Evolutionary conservation across 78 protist species (phyloP).

Genomic region (Acrasis kona): DNA sequence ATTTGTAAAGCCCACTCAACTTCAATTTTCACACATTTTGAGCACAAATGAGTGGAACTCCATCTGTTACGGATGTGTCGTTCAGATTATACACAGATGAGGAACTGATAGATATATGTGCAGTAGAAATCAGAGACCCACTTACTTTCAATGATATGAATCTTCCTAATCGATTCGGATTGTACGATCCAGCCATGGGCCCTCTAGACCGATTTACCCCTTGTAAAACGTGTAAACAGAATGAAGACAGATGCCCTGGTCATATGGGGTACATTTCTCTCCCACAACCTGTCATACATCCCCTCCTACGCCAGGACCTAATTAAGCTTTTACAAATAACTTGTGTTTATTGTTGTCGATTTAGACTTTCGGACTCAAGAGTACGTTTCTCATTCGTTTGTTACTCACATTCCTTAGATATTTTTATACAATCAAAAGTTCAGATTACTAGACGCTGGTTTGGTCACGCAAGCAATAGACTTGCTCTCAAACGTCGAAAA

Average conservation of each 20-base stretch:
- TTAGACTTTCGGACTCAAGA: constrained; percentile 16
- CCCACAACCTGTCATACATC: constrained; percentile 71
- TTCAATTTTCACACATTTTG: no score
- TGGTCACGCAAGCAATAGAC: neutral
- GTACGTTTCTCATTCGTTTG: neutral
- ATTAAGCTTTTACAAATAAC: constrained; percentile 42
- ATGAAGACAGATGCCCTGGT: constrained; percentile 81
- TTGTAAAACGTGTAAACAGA: constrained; percentile 72
- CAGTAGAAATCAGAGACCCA: constrained; percentile 36
- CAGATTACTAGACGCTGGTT: neutral
- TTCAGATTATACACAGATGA: neutral
- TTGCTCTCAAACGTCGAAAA: neutral
- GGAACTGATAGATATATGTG: neutral
- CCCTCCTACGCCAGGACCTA: constrained; percentile 47
- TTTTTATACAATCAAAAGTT: neutral
- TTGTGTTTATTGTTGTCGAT: constrained; percentile 72
- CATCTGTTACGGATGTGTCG: no score
- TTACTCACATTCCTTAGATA: neutral
- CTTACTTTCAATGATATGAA: constrained; percentile 43
- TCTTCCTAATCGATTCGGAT: constrained; percentile 57
- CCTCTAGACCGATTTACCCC: constrained; percentile 45
- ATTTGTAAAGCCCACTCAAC: no score
- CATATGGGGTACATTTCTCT: constrained; percentile 91
- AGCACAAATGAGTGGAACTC: no score
- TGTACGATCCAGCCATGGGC: constrained; percentile 83